A percentile compares a stretch with the other conserved stretches of the same genome.
phyloP scores from a whole-genome alignment of 2,329 filamentous ascomycete genomes.

The Aureobasidium sp. region DNA sequence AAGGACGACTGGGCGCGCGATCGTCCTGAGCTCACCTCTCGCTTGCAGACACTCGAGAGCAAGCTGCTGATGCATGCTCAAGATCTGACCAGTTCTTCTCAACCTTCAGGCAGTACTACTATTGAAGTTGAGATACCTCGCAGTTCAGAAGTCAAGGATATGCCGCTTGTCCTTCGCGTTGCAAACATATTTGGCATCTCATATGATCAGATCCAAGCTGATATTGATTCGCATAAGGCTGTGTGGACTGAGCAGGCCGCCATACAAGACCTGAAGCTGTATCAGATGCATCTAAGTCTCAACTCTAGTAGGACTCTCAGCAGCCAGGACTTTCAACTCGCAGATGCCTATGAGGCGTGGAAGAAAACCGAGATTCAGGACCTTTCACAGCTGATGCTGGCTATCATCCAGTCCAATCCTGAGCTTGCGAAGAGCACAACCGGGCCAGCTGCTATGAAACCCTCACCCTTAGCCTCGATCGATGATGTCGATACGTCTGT shows the following conservation, averaged over 20 bases:
- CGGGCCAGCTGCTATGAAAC: constrained; percentile 50
- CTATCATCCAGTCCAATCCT: constrained; percentile 78
- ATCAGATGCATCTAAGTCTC: constrained; percentile 80
- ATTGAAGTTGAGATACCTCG: constrained; percentile 77
- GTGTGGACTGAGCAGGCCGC: constrained; percentile 90
- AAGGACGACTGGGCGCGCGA: constrained; percentile 81
- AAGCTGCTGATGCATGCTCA: constrained; percentile 93
- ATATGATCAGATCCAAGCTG: constrained; percentile 72
- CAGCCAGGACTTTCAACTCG: constrained; percentile 79
- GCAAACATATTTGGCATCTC: constrained; percentile 77
- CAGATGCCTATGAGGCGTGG: constrained; percentile 84
- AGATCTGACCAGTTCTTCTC: constrained; percentile 59
- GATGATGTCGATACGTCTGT: constrained; percentile 41
- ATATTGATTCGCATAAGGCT: constrained; percentile 74
- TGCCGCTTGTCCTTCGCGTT: constrained; percentile 85
- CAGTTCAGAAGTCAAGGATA: constrained; percentile 91
- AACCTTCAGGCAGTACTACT: constrained; percentile 53
- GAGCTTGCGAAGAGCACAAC: constrained; percentile 73
- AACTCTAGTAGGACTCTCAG: constrained; percentile 69
- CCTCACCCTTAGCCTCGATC: constrained; percentile 42
- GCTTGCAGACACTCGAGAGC: constrained; percentile 76
- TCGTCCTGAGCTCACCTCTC: constrained; percentile 72
- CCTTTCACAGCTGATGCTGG: constrained; percentile 86
- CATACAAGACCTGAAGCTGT: constrained; percentile 83
- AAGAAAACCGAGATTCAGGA: constrained; percentile 83